Conservation (phyloP, 2,329 filamentous ascomycete species). For the Colletotrichum cereale region DNA sequence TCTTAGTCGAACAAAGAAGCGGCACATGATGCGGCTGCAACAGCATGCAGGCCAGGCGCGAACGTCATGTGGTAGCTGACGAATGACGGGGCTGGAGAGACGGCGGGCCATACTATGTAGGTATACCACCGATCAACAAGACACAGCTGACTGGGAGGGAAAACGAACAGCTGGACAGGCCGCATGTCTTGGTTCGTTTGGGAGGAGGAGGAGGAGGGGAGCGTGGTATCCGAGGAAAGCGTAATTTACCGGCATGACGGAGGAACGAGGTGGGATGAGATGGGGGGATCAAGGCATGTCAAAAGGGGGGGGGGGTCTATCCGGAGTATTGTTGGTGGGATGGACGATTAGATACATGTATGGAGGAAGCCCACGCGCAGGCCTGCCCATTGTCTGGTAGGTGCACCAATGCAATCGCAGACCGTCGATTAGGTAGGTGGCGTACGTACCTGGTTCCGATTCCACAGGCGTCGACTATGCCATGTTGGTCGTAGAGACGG, state of each 20-base stretch:
- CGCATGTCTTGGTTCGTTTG: slow-evolving; percentile 31
- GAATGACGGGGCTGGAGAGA: slow-evolving; percentile 24
- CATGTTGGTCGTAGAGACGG: slow-evolving; percentile 7
- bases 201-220: not conserved
- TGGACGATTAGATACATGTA: not conserved
- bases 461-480: not conserved
- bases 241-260: slow-evolving; percentile 34
- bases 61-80: slow-evolving; percentile 38
- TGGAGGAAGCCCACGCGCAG: too few relatives aligned
- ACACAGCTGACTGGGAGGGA: slow-evolving; percentile 18
- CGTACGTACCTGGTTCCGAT: not conserved
- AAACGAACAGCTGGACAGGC: slow-evolving; percentile 16
- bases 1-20: slow-evolving; percentile 29
- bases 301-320: not conserved
- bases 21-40: slow-evolving; percentile 38
- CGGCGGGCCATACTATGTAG: not conserved
- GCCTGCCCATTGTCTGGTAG: not conserved
- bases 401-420: slow-evolving; percentile 8
- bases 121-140: slow-evolving; percentile 8
- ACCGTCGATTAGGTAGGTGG: not conserved
- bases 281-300: slow-evolving; percentile 21
- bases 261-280: slow-evolving; percentile 4
- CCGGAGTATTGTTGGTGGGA: not conserved
- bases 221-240: not conserved
- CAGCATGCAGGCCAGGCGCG: slow-evolving; percentile 1